phyloP scores from a whole-genome alignment of 352 stramenopile genomes.

The Phytopythium mirpurense region DNA sequence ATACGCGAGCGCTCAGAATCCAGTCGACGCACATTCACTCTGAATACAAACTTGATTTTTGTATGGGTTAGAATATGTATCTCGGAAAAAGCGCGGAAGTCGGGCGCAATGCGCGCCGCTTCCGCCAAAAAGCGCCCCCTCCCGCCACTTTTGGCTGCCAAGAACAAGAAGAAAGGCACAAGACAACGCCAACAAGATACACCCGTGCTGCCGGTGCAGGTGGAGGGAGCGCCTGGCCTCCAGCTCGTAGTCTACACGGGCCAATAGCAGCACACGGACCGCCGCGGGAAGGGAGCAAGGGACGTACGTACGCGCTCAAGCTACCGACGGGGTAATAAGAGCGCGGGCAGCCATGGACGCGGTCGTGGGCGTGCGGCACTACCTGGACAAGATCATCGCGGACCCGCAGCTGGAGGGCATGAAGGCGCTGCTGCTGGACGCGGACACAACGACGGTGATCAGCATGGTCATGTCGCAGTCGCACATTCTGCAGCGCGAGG shows the following conservation, averaged over 20 bases:
- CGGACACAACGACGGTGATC: constrained; percentile 93
- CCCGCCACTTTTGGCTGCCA: no score
- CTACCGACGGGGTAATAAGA: neutral
- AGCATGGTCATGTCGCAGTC: constrained; percentile 95
- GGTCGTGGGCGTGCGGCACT: constrained; percentile 62
- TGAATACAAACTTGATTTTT: no score
- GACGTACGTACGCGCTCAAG: no score
- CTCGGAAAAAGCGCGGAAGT: neutral
- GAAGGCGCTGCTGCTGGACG: constrained; percentile 96
- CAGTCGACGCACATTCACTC: no score
- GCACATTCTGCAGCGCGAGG: constrained; percentile 93
- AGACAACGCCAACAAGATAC: no score
- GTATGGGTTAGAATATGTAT: neutral
- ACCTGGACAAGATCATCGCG: constrained; percentile 81
- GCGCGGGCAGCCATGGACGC: constrained; percentile 45
- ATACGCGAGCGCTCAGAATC: no score
- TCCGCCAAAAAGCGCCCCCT: neutral
- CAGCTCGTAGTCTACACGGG: no score
- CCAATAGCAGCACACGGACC: no score
- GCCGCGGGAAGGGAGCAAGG: neutral
- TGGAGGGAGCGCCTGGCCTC: no score
- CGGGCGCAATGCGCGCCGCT: neutral
- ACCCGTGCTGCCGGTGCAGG: no score
- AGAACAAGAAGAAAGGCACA: no score
- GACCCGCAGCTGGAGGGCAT: constrained; percentile 90